Evolutionary conservation across 1,284 basidiomycete species (phyloP).

Genomic region (Fistulina hepatica): DNA sequence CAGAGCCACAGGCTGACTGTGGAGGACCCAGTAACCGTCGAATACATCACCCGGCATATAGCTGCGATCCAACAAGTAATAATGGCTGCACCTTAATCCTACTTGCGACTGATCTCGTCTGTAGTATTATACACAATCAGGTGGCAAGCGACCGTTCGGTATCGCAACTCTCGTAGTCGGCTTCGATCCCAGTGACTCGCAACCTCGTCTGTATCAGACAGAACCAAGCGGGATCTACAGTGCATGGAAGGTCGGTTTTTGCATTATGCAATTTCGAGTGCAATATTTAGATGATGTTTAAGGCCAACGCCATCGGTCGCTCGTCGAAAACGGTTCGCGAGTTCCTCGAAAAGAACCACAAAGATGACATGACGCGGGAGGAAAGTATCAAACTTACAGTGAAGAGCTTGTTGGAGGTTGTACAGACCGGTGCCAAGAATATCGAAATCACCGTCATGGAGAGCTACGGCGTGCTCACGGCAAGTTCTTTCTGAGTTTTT

Average conservation of each 20-base stretch:
- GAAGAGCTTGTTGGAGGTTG: slow-evolving; percentile 94
- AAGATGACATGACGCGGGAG: slow-evolving; percentile 79
- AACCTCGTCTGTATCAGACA: slow-evolving; percentile 89
- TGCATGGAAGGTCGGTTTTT: slow-evolving; percentile 82
- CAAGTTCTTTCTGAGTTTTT: slow-evolving; percentile 29
- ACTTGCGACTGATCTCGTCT: slow-evolving; percentile 4
- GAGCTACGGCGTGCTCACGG: slow-evolving; percentile 82
- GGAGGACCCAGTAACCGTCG: slow-evolving; percentile 95
- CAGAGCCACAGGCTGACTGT: slow-evolving; percentile 96
- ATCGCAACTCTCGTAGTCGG: slow-evolving; percentile 96
- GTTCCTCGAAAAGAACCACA: slow-evolving; percentile 98
- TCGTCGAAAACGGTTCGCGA: slow-evolving; percentile 98
- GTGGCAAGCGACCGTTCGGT: slow-evolving; percentile 96
- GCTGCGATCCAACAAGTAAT: slow-evolving; percentile 95
- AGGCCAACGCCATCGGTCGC: slow-evolving; percentile 97
- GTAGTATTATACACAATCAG: slow-evolving; percentile 95
- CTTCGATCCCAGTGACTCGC: slow-evolving; percentile 88
- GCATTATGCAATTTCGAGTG: slow-evolving; percentile 1
- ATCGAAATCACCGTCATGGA: slow-evolving; percentile 98
- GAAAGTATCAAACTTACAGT: slow-evolving; percentile 93
- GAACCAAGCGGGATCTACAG: slow-evolving; percentile 98
- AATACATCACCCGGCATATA: slow-evolving; percentile 97
- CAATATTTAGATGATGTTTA: not conserved
- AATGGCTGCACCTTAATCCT: slow-evolving; percentile 15
- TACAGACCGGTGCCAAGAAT: slow-evolving; percentile 99